phyloP scores from a whole-genome alignment of 169 alveolate species.

The Cryptosporidium ubiquitum region DNA sequence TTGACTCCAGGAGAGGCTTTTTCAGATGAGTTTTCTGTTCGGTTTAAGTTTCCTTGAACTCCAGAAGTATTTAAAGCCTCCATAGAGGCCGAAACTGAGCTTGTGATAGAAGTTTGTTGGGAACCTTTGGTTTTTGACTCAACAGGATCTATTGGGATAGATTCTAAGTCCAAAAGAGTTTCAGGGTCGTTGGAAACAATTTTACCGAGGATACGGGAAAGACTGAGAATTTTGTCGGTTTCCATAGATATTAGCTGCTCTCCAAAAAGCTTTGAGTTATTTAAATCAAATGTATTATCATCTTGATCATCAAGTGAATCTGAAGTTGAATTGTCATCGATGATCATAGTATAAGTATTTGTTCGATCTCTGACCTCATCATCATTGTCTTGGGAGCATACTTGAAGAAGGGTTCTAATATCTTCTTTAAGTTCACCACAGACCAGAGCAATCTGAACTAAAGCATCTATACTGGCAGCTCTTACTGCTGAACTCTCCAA shows the following conservation, averaged over 20 bases:
- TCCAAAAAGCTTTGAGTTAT: conserved; percentile 56
- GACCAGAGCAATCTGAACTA: conserved; percentile 88
- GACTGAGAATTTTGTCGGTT: neutral
- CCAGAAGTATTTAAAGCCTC: conserved; percentile 1
- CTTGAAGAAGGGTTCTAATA: conserved; percentile 77
- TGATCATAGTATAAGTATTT: conserved; percentile 75
- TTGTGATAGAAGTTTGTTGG: neutral
- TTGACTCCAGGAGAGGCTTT: neutral
- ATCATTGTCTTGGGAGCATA: conserved; percentile 80
- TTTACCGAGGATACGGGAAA: conserved; percentile 32
- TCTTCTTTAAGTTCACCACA: conserved; percentile 80
- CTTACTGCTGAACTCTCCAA: conserved; percentile 95
- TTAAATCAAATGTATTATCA: neutral
- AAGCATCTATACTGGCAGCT: conserved; percentile 96
- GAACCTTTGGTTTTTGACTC: neutral
- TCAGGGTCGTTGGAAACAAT: conserved; percentile 54
- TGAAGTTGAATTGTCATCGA: conserved; percentile 50
- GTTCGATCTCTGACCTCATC: conserved; percentile 85
- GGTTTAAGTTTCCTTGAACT: neutral
- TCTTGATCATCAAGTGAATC: conserved; percentile 25
- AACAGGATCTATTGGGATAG: neutral
- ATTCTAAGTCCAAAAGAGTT: conserved; percentile 24
- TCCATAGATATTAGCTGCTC: conserved; percentile 10
- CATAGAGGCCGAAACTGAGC: conserved; percentile 19
- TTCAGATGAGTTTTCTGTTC: conserved; percentile 11